These are phyloP conservation scores for Sclerotinia minor DNA, from an alignment of 2,329 filamentous ascomycete species.

Conservation along the genomic window DNA sequence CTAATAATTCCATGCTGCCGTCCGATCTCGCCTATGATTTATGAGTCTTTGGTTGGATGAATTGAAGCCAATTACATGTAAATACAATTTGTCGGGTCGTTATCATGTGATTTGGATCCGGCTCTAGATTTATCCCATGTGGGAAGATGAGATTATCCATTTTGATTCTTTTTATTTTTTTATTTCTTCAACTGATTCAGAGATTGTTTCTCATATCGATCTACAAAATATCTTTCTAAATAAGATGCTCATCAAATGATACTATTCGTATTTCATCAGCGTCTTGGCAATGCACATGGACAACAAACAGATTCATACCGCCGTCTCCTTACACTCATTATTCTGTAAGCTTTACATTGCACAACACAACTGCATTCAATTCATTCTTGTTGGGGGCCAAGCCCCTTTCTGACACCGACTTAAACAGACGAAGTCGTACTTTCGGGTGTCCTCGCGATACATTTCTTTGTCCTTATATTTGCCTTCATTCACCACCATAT, in stretches of 20 bases:
- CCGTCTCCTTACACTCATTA: neutral
- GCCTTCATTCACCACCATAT: neutral
- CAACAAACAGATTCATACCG: neutral
- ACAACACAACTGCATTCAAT: neutral
- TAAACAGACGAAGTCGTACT: conserved; percentile 2
- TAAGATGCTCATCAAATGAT: neutral
- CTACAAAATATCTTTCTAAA: neutral
- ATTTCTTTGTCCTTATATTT: neutral
- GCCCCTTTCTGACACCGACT: conserved; percentile 17
- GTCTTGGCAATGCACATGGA: conserved; percentile 14
- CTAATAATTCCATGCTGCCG: conserved; percentile 3
- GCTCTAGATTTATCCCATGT: conserved; percentile 1
- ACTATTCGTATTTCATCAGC: neutral
- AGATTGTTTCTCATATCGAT: too few relatives aligned
- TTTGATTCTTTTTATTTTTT: neutral
- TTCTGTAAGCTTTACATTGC: neutral
- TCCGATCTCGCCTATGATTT: conserved; percentile 19
- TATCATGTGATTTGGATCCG: conserved; percentile 7
- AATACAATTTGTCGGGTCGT: conserved; percentile 12
- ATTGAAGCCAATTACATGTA: neutral
- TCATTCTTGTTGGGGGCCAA: neutral
- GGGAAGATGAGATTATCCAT: conserved; percentile 11
- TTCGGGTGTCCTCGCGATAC: neutral
- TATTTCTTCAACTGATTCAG: neutral
- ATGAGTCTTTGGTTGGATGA: neutral